phyloP scores from a whole-genome alignment of 2,329 filamentous ascomycete species.

The Nemania abortiva region DNA sequence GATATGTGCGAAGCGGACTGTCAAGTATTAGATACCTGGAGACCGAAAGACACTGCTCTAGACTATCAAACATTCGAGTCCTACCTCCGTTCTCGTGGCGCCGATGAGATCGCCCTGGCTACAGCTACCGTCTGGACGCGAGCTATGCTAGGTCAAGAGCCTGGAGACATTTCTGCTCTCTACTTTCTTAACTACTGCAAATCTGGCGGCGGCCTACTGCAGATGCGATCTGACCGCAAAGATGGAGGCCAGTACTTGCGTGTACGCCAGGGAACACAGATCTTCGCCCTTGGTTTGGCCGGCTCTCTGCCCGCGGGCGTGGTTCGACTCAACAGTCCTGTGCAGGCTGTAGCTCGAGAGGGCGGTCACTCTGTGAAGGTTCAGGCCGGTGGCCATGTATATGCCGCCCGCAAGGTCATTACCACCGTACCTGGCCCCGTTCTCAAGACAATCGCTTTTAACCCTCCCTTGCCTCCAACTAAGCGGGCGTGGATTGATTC shows the following conservation, averaged over 20 bases:
- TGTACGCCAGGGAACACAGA: slow-evolving; percentile 60
- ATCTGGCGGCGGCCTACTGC: slow-evolving; percentile 62
- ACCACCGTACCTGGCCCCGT: slow-evolving; percentile 61
- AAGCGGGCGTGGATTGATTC: slow-evolving; percentile 56
- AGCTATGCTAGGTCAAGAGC: slow-evolving; percentile 51
- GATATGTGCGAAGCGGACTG: slow-evolving; percentile 43
- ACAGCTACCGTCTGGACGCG: slow-evolving; percentile 44
- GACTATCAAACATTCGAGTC: slow-evolving; percentile 50
- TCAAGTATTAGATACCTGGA: slow-evolving; percentile 44
- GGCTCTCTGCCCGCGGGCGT: slow-evolving; percentile 47
- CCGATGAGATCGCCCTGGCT: slow-evolving; percentile 28
- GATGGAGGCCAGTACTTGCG: slow-evolving; percentile 66
- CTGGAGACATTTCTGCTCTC: slow-evolving; percentile 62
- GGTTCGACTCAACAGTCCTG: slow-evolving; percentile 50
- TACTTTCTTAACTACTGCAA: slow-evolving; percentile 69
- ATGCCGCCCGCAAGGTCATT: slow-evolving; percentile 60
- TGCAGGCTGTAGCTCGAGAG: slow-evolving; percentile 49
- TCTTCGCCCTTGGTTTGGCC: slow-evolving; percentile 55
- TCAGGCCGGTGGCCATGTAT: slow-evolving; percentile 45
- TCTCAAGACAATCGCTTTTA: slow-evolving; percentile 60
- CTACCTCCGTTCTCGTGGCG: slow-evolving; percentile 46
- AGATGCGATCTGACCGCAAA: slow-evolving; percentile 62
- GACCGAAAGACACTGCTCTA: slow-evolving; percentile 38
- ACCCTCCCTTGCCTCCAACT: slow-evolving; percentile 57
- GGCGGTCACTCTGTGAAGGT: slow-evolving; percentile 44